Conservation (phyloP, 1,139 yeast genomes). For the Taphrina wiesneri region DNA sequence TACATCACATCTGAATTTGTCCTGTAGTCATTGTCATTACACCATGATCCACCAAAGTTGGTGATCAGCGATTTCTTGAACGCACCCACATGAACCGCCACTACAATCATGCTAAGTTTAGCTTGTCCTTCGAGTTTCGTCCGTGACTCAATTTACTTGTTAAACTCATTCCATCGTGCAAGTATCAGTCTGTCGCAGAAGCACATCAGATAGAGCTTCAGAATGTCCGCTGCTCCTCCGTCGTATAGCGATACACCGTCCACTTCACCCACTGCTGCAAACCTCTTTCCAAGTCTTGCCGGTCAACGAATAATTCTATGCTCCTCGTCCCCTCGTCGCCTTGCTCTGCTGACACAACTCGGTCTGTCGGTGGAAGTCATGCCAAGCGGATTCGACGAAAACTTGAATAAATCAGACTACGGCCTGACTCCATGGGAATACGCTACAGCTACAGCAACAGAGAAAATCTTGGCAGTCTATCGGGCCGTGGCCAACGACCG, state of each 20-base stretch:
- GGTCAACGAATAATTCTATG: conserved; percentile 60
- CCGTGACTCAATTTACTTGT: no score
- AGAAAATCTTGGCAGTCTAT: conserved; percentile 65
- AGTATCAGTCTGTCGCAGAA: no score
- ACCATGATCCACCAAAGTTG: no score
- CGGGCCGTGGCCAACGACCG: conserved; percentile 47
- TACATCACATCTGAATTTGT: no score
- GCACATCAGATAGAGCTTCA: no score
- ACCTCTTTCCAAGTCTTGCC: conserved; percentile 38
- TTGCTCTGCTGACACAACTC: conserved; percentile 64
- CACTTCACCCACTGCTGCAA: background rate
- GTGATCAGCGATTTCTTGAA: background rate
- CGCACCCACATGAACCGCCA: background rate
- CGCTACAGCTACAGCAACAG: conserved; percentile 67
- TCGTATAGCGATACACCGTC: conserved; percentile 2
- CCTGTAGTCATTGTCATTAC: no score
- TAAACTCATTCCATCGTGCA: no score
- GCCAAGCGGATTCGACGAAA: conserved; percentile 70
- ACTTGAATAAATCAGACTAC: conserved; percentile 55
- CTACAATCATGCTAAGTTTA: background rate
- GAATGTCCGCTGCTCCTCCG: conserved; percentile 10
- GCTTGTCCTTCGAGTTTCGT: background rate
- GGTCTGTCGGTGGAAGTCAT: conserved; percentile 58
- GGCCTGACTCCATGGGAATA: conserved; percentile 52
- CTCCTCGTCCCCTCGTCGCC: conserved; percentile 79